A percentile compares a stretch with the other conserved stretches of the same genome.
Evolutionary conservation across 1,284 basidiomycete genomes (phyloP).

Genomic region (Coniferiporia sulphurascens): DNA sequence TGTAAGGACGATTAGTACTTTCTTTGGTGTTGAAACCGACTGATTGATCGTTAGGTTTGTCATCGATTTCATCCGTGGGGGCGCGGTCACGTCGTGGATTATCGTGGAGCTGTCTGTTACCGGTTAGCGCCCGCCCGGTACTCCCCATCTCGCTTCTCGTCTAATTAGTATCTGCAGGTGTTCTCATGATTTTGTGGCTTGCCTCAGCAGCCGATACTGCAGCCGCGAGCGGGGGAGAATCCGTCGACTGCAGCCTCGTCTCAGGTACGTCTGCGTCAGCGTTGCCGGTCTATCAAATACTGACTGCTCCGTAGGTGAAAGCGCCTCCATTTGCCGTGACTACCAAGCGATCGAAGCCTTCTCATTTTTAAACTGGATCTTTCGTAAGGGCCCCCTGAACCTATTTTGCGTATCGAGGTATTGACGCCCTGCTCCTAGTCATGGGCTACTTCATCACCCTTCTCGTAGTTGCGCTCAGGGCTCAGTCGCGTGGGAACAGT

Average conservation of each 20-base stretch:
- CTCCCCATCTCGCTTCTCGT: background rate
- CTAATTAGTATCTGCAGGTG: slow-evolving; percentile 29
- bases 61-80: slow-evolving; percentile 38
- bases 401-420: background rate
- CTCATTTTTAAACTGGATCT: slow-evolving; percentile 46
- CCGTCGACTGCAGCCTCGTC: slow-evolving; percentile 22
- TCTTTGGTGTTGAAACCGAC: background rate
- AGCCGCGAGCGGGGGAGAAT: slow-evolving; percentile 16
- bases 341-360: slow-evolving; percentile 46
- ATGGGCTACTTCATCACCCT: slow-evolving; percentile 18
- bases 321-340: slow-evolving; percentile 34
- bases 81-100: slow-evolving; percentile 41
- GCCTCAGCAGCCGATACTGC: slow-evolving; percentile 40
- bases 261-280: slow-evolving; percentile 16
- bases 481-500: slow-evolving; percentile 1
- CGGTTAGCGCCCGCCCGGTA: slow-evolving; percentile 27
- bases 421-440: slow-evolving; percentile 9
- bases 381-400: slow-evolving; percentile 32
- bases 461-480: slow-evolving; percentile 16
- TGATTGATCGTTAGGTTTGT: slow-evolving; percentile 28
- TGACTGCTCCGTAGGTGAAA: background rate
- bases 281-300: background rate
- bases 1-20: slow-evolving; percentile 11
- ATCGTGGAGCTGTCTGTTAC: slow-evolving; percentile 40
- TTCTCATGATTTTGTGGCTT: slow-evolving; percentile 57